A percentile compares a stretch with the other conserved stretches of the same genome.
These are phyloP conservation scores for Vigna reflexopilosa DNA, from an alignment of 306 rosid genomes.

Conservation along the genomic window DNA sequence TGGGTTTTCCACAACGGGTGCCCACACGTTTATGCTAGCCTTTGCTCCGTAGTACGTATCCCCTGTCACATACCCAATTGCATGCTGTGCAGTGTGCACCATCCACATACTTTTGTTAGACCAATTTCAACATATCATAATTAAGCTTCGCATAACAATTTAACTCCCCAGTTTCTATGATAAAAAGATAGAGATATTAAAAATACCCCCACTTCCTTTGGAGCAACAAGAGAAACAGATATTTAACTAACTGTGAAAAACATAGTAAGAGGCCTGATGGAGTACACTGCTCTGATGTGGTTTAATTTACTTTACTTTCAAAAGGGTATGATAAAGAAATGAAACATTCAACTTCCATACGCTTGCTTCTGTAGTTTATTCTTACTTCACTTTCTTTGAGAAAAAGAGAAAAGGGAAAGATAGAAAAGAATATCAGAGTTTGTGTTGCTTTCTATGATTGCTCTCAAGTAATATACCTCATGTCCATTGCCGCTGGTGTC, in stretches of 20 bases:
- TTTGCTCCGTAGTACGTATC: slow-evolving; percentile 84
- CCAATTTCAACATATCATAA: background rate
- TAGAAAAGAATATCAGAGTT: slow-evolving; percentile 36
- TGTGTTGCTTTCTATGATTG: slow-evolving; percentile 8
- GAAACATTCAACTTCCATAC: background rate
- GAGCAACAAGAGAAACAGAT: slow-evolving; percentile 19
- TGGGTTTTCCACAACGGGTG: slow-evolving; percentile 71
- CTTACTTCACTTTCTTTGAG: slow-evolving; percentile 11
- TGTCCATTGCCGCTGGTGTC: slow-evolving; percentile 82
- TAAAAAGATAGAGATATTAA: background rate
- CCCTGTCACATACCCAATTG: slow-evolving; percentile 86
- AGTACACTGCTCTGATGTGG: background rate
- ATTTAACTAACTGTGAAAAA: too few relatives aligned
- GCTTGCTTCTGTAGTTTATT: slow-evolving; percentile 41
- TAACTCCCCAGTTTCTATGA: background rate
- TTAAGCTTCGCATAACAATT: slow-evolving; percentile 1
- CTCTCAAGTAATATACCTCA: slow-evolving; percentile 64
- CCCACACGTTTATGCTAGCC: slow-evolving; percentile 91
- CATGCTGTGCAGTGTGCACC: slow-evolving; percentile 63
- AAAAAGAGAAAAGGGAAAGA: background rate
- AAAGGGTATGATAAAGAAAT: background rate
- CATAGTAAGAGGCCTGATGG: background rate
- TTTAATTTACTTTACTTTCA: slow-evolving; percentile 16
- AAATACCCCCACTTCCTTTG: background rate
- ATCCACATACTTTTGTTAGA: background rate